Conservation (phyloP, 2,329 filamentous ascomycete genomes). For the Aspergillus unguis region DNA sequence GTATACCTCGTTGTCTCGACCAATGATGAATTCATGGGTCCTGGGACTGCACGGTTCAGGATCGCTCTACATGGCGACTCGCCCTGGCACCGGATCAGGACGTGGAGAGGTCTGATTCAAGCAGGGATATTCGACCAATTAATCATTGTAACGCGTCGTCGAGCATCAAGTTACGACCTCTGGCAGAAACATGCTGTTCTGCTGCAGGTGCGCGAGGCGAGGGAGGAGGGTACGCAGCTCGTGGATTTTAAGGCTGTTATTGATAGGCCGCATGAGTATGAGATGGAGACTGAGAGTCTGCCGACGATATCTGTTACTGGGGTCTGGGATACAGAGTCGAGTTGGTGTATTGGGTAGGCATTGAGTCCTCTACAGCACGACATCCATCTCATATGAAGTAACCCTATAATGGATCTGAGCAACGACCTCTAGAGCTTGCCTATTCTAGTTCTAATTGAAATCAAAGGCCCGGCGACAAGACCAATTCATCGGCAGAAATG, state of each 20-base stretch:
- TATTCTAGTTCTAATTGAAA: no score
- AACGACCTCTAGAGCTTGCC: no score
- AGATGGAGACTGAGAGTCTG: neutral
- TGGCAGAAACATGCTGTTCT: neutral
- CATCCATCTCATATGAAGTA: no score
- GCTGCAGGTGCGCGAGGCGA: neutral
- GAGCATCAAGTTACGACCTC: neutral
- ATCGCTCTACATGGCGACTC: neutral
- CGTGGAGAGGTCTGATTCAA: neutral
- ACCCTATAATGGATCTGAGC: no score
- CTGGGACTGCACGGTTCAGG: neutral
- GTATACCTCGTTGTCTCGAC: neutral
- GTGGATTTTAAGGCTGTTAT: neutral
- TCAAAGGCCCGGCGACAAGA: no score
- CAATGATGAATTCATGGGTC: neutral
- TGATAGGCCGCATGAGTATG: neutral
- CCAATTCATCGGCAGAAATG: no score
- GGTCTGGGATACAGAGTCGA: neutral
- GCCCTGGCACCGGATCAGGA: neutral
- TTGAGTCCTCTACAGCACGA: no score
- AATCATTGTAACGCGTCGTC: neutral
- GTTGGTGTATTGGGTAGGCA: neutral
- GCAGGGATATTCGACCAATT: neutral
- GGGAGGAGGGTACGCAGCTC: neutral
- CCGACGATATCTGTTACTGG: neutral